Evolutionary conservation across 176 grass and related monocot species (phyloP).

Genomic region (Carex parvula): DNA sequence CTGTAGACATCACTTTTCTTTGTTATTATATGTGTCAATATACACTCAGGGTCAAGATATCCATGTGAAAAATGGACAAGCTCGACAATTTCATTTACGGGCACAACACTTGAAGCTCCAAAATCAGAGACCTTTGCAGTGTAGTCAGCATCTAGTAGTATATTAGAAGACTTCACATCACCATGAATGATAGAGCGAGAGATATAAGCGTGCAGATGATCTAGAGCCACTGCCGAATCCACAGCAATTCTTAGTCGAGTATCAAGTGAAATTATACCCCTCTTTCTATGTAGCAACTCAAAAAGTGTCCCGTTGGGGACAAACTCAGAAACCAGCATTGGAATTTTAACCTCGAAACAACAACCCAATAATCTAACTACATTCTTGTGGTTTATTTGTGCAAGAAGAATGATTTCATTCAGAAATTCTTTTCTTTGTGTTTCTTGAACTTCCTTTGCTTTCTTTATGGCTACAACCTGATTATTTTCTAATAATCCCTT

Average conservation of each 20-base stretch:
- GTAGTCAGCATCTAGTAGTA: slow-evolving; percentile 17
- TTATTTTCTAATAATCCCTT: slow-evolving; percentile 26
- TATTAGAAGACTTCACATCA: slow-evolving; percentile 34
- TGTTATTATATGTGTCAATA: slow-evolving; percentile 10
- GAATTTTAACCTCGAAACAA: slow-evolving; percentile 34
- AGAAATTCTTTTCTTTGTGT: slow-evolving; percentile 24
- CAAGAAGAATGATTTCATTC: slow-evolving; percentile 41
- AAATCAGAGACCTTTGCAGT: slow-evolving; percentile 25
- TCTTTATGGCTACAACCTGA: slow-evolving; percentile 34
- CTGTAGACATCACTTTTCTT: slow-evolving; percentile 26
- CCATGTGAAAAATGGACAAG: background rate
- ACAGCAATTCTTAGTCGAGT: slow-evolving; percentile 17
- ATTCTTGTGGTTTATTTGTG: slow-evolving; percentile 35
- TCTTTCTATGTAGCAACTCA: slow-evolving; percentile 18
- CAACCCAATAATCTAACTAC: slow-evolving; percentile 36
- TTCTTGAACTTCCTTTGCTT: slow-evolving; percentile 4
- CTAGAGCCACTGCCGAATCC: slow-evolving; percentile 25
- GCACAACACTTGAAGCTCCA: slow-evolving; percentile 17
- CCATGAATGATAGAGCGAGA: slow-evolving; percentile 27
- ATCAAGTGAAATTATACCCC: background rate
- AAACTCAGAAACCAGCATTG: slow-evolving; percentile 41
- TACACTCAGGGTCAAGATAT: slow-evolving; percentile 24
- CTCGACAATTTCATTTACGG: background rate
- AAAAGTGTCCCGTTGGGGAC: slow-evolving; percentile 30
- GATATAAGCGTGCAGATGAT: slow-evolving; percentile 22